Conservation (phyloP, 208 protist species). For the Angomonas deanei region DNA sequence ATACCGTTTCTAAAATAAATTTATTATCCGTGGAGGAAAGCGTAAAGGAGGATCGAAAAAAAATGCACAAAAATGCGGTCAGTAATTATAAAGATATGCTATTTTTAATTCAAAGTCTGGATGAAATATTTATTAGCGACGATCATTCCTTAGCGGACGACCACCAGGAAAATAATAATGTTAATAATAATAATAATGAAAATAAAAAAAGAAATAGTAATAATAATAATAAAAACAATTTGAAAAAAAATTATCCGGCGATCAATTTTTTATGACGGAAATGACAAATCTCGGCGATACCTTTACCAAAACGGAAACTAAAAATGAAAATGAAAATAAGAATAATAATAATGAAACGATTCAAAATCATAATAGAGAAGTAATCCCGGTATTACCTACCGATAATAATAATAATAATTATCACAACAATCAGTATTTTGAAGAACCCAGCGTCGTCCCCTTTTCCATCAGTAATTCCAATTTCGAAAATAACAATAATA, state of each 20-base stretch:
- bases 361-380: not conserved
- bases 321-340: not conserved
- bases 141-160: not conserved
- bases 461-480: constrained; percentile 21
- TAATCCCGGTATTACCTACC: not conserved
- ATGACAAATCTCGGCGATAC: not conserved
- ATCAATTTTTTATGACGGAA: not conserved
- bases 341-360: not conserved
- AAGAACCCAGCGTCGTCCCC: constrained; percentile 40
- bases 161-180: not conserved
- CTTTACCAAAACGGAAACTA: not conserved
- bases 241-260: not conserved
- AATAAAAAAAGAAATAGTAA: not conserved
- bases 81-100: constrained; percentile 46
- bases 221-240: not conserved
- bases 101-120: constrained; percentile 58
- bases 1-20: not conserved
- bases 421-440: not conserved
- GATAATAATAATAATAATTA: not conserved
- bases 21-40: constrained; percentile 4
- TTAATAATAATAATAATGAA: not conserved
- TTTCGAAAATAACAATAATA: not conserved
- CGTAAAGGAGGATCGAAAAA: not conserved
- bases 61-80: constrained; percentile 5
- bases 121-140: constrained; percentile 27